Conservation (phyloP, 2,329 filamentous ascomycete genomes). For the Trichoderma sp. region DNA sequence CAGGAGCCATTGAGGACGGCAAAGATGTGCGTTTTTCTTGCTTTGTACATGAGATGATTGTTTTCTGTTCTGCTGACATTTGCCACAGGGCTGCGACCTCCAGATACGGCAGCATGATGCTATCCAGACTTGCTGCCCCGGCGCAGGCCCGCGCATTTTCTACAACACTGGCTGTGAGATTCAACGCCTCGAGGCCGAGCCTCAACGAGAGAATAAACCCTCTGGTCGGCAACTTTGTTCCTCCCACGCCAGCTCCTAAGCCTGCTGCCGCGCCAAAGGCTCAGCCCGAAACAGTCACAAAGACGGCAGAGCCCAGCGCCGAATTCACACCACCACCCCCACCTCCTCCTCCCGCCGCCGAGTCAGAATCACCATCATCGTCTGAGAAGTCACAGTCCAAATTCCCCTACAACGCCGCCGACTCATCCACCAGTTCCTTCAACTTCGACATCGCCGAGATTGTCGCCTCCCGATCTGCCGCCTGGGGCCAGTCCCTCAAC, state of each 20-base stretch:
- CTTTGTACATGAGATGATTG: no score
- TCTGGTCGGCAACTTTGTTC: slow-evolving; percentile 38
- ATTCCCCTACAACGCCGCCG: slow-evolving; percentile 38
- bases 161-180: slow-evolving; percentile 39
- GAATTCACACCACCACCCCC: slow-evolving; percentile 34
- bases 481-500: slow-evolving; percentile 33
- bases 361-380: slow-evolving; percentile 16
- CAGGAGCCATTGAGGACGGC: slow-evolving; percentile 20
- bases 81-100: slow-evolving; percentile 36
- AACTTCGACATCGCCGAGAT: slow-evolving; percentile 44
- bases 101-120: slow-evolving; percentile 40
- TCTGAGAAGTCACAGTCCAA: neutral
- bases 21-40: slow-evolving; percentile 16
- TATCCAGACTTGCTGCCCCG: slow-evolving; percentile 37
- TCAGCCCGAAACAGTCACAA: slow-evolving; percentile 23
- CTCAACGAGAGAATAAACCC: slow-evolving; percentile 37
- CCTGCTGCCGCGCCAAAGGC: slow-evolving; percentile 24
- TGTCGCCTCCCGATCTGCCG: slow-evolving; percentile 40
- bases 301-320: slow-evolving; percentile 20
- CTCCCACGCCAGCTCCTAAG: slow-evolving; percentile 29
- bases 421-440: slow-evolving; percentile 29
- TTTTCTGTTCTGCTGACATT: slow-evolving; percentile 4
- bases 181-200: slow-evolving; percentile 28
- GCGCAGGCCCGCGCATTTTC: slow-evolving; percentile 39
- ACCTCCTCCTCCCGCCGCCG: slow-evolving; percentile 27